Evolutionary conservation across 2,329 filamentous ascomycete species (phyloP).

Genomic region (Colletotrichum chlorophyti): DNA sequence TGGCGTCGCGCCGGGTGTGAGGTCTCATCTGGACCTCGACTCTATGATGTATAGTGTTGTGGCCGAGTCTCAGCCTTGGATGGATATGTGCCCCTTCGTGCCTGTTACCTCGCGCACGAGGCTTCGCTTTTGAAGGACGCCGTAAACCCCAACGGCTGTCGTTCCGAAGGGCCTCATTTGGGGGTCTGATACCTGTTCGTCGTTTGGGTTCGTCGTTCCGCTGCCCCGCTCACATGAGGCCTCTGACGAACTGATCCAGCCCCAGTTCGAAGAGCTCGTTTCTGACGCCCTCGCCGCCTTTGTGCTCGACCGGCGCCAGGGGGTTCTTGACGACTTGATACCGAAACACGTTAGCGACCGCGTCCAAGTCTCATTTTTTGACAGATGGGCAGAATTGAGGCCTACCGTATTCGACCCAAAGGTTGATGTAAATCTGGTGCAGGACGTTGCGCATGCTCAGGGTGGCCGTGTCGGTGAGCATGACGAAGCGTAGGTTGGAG

Average conservation of each 20-base stretch:
- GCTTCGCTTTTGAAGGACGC: neutral
- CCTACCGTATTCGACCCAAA: slow-evolving; percentile 93
- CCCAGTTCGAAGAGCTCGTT: slow-evolving; percentile 76
- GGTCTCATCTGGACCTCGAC: neutral
- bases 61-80: neutral
- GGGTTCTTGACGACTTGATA: slow-evolving; percentile 73
- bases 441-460: slow-evolving; percentile 92
- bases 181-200: no score
- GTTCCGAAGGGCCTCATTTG: no score
- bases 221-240: slow-evolving; percentile 56
- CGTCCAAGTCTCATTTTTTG: neutral
- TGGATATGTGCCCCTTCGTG: no score
- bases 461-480: slow-evolving; percentile 90
- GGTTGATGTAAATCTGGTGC: slow-evolving; percentile 97
- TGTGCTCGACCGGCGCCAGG: slow-evolving; percentile 71
- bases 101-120: no score
- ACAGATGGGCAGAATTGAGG: slow-evolving; percentile 20
- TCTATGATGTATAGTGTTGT: no score
- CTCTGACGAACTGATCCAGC: slow-evolving; percentile 78
- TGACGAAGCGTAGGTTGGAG: slow-evolving; percentile 93
- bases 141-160: no score
- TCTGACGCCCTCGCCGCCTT: slow-evolving; percentile 71
- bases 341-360: slow-evolving; percentile 29
- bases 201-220: no score
- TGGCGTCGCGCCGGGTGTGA: no score